Base-by-base conservation (phyloP, 2,329 filamentous ascomycete species). In the Penicillium crustosum region DNA sequence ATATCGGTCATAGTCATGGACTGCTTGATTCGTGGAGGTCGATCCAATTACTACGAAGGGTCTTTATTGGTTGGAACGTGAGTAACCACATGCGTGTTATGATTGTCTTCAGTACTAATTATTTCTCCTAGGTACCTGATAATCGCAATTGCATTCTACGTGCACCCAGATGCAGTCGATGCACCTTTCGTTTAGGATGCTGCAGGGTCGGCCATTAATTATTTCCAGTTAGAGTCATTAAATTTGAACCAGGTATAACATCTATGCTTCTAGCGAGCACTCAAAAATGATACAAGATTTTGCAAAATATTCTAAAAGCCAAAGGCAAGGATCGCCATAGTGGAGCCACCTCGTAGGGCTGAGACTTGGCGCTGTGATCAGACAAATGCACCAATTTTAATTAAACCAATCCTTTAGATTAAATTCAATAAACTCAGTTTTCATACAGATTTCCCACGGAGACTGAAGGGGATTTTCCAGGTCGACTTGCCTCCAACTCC, bases 1-100 rank as follows among this genome's bases (percentile, higher is more conserved):
- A 42, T 66, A 12, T 60, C 63, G 19, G 62, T 66, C 1, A 62
- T 66, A 12, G 55, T 66, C 31, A 61, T 66, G 63, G 63, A 66
- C 21, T 65, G 61, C 31, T 47, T 66, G 42, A 64, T 65, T 42
- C 63, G 62, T 3, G 60, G 61, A 17, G 63, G 63, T 7, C 58
- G 57, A 17, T 58, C 63, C 0, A 65, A 65, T 44, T 65, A 65
- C 45, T 63, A 64, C 29, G 63, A 64, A 45, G 63, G 63, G 6
- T 53, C 51, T 38, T 48, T 65, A 36, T 49, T 65, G 27, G 51
- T 62, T 33, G 63, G 63, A 53, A 65, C 62, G 63, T 65, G 44
- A 62, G 63, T 59, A 10, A 2, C 10, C n/a, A 23, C 21, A 25
- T 23, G n/a, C 13, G 6, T 44, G 2, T 49, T 29, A 10, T 36